A percentile compares a stretch with the other conserved stretches of the same genome.
Evolutionary conservation across 2,329 filamentous ascomycete species (phyloP).

Genomic region (Dissoconium aciculare): DNA sequence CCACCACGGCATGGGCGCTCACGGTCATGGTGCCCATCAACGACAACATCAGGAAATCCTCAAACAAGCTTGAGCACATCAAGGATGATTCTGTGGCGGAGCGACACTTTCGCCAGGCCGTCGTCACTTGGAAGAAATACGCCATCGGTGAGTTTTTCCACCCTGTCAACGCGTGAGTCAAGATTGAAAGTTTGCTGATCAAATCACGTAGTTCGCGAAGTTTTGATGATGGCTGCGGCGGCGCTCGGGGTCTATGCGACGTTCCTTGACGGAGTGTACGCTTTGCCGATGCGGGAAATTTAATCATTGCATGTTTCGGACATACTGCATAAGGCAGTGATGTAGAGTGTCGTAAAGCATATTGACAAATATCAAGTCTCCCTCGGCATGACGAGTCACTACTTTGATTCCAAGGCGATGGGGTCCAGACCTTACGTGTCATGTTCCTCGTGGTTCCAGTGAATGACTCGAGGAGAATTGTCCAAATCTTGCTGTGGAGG

Average conservation of each 20-base stretch:
- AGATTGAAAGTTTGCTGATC: conserved; percentile 5
- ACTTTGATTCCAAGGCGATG: too few species aligned
- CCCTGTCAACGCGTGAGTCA: background rate
- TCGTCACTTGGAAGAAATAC: conserved; percentile 17
- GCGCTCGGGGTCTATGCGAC: conserved; percentile 6
- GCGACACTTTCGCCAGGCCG: conserved; percentile 17
- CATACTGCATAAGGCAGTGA: too few species aligned
- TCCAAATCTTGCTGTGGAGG: too few species aligned
- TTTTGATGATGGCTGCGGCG: conserved; percentile 13
- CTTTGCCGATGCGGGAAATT: too few species aligned
- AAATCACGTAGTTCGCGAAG: conserved; percentile 13
- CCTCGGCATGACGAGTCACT: too few species aligned
- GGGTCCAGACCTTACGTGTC: too few species aligned
- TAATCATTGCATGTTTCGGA: too few species aligned
- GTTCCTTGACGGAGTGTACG: conserved; percentile 8
- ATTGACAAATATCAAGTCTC: too few species aligned
- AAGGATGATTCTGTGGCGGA: conserved; percentile 15
- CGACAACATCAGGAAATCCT: conserved; percentile 16
- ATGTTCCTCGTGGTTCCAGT: too few species aligned
- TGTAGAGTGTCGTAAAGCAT: too few species aligned
- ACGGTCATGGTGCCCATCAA: conserved; percentile 21
- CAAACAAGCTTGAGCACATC: conserved; percentile 14
- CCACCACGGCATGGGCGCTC: conserved; percentile 19
- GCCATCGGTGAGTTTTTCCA: conserved; percentile 15
- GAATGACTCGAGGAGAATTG: too few species aligned